Evolutionary conservation across 257 asterid genomes (phyloP).

Genomic region (Nicotiana benthamiana): DNA sequence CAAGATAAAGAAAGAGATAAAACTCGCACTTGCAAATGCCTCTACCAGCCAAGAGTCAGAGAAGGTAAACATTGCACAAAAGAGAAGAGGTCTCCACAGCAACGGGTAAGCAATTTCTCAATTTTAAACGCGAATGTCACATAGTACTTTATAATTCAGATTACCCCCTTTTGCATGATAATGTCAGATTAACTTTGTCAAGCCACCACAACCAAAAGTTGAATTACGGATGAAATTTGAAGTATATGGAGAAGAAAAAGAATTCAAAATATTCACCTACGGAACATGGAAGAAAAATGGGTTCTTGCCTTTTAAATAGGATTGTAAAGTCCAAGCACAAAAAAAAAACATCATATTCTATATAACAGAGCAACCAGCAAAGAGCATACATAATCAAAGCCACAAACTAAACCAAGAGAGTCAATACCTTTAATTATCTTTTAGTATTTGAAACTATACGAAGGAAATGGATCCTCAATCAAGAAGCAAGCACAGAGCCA

Average conservation of each 20-base stretch:
- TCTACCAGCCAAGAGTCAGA: neutral
- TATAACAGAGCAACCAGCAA: neutral
- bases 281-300: neutral
- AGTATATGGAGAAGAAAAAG: neutral
- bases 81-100: neutral
- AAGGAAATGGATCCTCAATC: conserved; percentile 1
- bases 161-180: neutral
- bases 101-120: neutral
- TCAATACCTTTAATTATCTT: neutral
- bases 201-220: neutral
- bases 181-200: neutral
- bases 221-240: neutral
- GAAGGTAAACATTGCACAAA: neutral
- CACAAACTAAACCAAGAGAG: neutral
- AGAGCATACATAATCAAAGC: neutral
- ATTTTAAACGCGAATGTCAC: neutral
- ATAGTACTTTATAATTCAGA: neutral
- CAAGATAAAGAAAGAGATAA: neutral
- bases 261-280: neutral
- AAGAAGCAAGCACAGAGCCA: neutral
- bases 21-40: conserved; percentile 2
- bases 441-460: neutral
- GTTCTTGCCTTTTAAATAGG: neutral
- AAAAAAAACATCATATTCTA: neutral
- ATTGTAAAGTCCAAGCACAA: neutral